Evolutionary conservation across 2,329 filamentous ascomycete genomes (phyloP), one percentile per base, ranked within the genome.

Genomic region (Aspergillus japonicus): DNA sequence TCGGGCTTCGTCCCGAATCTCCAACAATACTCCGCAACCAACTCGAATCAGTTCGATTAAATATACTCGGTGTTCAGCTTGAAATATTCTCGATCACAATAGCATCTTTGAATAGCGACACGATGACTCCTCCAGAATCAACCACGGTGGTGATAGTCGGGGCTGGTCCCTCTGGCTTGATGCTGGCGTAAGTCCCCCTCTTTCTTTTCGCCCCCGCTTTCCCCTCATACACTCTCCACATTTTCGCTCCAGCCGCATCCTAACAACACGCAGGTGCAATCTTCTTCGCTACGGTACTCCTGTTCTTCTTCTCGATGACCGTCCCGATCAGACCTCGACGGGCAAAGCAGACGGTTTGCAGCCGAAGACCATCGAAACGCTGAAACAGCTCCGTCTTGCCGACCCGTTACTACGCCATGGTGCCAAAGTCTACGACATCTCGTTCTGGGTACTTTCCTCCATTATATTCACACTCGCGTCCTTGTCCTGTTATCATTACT

Each of bases 281-380:
- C 78, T 91, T 39, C 83, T 84, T 19, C 82, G 88, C 8, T 89
- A 85, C 67, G 89, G 88, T 14, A 85, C 91, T 67, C 85, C 85
- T 57, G 82, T 85, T 3, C 81, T 83, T 47, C 81, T 91, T 49
- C 80, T 91, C 52, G 89, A 92, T 75, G 87, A 91, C 70, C 79
- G 89, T 63, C 79, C 84, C 35, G 84, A 89, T 67, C 85, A 85
- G 68, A 92, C 89, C 1, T 80, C 85, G 5, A 87, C 87, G 8
- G 89, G 89, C 47, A 80, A 84, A 58, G 88, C 88, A 62, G 89
- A 92, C 72, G 89, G 89, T 47, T 78, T 92, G 55, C 89, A 92
- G 69, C 89, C 89, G 49, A 92, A 92, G 76, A 89, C 88, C 1
- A 90, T 92, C 67, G 89, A 92, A 77, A 92, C 89, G 0, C 84